Percentiles rank a stretch among this genome's conserved stretches.
phyloP scores from a whole-genome alignment of 2,329 filamentous ascomycete genomes.

The Raffaelea albimanens region DNA sequence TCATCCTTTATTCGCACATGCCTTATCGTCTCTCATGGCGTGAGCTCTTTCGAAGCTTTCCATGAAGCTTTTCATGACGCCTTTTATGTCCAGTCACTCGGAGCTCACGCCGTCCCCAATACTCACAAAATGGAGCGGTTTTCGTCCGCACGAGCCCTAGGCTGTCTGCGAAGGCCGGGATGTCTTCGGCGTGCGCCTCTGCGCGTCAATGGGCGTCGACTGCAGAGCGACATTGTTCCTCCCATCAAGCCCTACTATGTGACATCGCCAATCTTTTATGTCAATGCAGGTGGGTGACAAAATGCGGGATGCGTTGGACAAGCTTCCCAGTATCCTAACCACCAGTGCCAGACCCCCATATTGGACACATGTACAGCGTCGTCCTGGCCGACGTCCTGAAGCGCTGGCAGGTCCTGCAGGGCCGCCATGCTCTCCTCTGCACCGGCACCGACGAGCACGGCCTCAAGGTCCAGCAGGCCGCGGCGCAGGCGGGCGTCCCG shows the following conservation, averaged over 20 bases:
- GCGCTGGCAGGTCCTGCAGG: slow-evolving; percentile 71
- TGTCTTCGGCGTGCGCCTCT: neutral
- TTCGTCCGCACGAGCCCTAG: neutral
- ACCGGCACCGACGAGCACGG: slow-evolving; percentile 97
- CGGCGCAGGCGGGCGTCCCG: slow-evolving; percentile 57
- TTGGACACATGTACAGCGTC: slow-evolving; percentile 92
- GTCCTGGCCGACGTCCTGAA: slow-evolving; percentile 85
- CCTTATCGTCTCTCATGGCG: no score
- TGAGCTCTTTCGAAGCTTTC: no score
- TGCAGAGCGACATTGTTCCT: slow-evolving; percentile 1
- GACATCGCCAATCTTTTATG: slow-evolving; percentile 97
- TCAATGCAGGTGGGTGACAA: slow-evolving; percentile 67
- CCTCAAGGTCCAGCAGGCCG: slow-evolving; percentile 90
- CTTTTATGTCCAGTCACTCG: no score
- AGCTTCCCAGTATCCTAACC: slow-evolving; percentile 5
- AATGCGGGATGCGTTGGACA: no score
- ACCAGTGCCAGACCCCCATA: slow-evolving; percentile 63
- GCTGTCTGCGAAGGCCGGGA: neutral
- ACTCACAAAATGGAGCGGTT: neutral
- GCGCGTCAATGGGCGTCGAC: neutral
- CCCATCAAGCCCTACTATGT: slow-evolving; percentile 77
- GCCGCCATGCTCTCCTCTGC: slow-evolving; percentile 55
- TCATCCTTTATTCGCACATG: no score
- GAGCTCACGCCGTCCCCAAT: no score
- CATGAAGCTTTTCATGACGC: no score